phyloP scores from a whole-genome alignment of 495 filamentous ascomycete genomes.

The Xylaria venustula region DNA sequence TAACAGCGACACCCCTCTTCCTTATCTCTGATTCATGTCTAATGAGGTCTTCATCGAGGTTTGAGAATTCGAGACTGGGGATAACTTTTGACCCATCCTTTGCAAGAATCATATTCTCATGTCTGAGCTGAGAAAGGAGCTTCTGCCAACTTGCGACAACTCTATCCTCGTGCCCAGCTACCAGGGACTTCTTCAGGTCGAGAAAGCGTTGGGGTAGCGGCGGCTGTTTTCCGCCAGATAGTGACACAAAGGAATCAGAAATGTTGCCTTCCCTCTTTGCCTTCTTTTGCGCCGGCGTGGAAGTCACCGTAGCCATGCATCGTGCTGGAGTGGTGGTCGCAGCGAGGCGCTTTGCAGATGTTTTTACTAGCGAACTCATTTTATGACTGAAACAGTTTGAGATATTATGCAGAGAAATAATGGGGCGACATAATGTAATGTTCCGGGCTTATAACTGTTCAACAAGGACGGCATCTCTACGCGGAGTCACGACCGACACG shows the following conservation, averaged over 20 bases:
- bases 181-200: constrained; percentile 67
- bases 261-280: constrained; percentile 66
- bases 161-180: constrained; percentile 59
- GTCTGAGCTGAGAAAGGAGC: constrained; percentile 55
- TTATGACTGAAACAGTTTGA: background rate
- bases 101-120: constrained; percentile 52
- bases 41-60: constrained; percentile 50
- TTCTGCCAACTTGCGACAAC: constrained; percentile 68
- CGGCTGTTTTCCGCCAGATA: constrained; percentile 62
- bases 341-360: background rate
- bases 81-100: constrained; percentile 43
- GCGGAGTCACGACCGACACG: constrained; percentile 2
- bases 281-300: constrained; percentile 1
- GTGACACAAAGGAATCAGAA: constrained; percentile 76
- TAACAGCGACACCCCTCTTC: constrained; percentile 62
- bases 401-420: background rate
- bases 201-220: constrained; percentile 73
- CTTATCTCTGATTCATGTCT: constrained; percentile 47
- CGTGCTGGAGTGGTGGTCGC: background rate
- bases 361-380: background rate
- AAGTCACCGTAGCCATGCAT: constrained; percentile 15
- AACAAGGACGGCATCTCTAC: background rate
- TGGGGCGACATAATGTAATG: background rate
- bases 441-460: background rate
- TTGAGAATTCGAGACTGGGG: constrained; percentile 57